Evolutionary conservation across 345 rosid species (phyloP), one percentile per base, ranked within the genome.

Genomic region (Linum lewisii): DNA sequence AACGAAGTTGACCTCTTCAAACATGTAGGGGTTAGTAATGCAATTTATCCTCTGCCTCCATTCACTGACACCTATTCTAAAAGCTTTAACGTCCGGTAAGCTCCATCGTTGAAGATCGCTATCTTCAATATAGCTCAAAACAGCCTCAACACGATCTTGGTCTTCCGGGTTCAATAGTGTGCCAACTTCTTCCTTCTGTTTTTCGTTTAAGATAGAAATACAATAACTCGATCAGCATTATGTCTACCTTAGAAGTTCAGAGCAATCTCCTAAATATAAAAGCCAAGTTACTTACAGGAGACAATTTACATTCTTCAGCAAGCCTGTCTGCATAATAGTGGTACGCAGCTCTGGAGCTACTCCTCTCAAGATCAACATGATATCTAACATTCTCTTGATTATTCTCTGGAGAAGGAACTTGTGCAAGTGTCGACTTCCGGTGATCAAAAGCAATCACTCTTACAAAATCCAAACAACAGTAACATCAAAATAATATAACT

Each of bases 391-490:
- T 69, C 66, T 68, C 77, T 0, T 58, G 65, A 69, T 52, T 51
- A 66, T 67, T 74, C 47, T 68, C 59, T 2, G 22, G 13, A 14
- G 69, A 69, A 8, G 65, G 56, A 64, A 81, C 34, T 20, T 49
- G 68, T 2, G 79, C 22, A 63, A 73, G 62, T 61, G 63, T 73
- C 7, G 81, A 75, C 60, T 80, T 84, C 26, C 93, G 83, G 64
- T 92, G 97, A 82, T 92, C 95, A 62, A 88, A 88, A 8, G 85
- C 83, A 54, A 84, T 73, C 57, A 86, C 76, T 79, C 97, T 88
- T 59, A 20, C 7, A 53, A 61, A 63, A 34, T 20, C 26, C 36
- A 6, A 36, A 54, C 62, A 57, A 21, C 15, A 49, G 59, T 13
- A 19, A 29, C 34, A 18, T 38, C 22, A 26, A 15, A 32, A 14